Evolutionary conservation across 2,329 filamentous ascomycete species (phyloP), one percentile per base, ranked within the genome.

Genomic region (Didymella glomerata): DNA sequence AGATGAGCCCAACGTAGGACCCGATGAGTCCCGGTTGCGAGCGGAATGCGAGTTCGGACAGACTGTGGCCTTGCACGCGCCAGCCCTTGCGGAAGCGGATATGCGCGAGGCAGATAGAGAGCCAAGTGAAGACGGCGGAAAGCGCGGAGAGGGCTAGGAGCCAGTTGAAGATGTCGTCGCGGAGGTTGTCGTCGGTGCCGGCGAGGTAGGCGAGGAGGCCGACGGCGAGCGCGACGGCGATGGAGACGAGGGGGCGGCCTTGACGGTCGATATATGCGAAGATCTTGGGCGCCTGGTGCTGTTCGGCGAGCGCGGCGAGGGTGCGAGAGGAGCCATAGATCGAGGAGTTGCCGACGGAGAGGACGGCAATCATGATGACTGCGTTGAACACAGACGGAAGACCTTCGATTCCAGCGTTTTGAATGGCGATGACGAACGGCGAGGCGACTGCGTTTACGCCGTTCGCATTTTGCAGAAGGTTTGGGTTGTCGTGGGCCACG

Each of bases 311-410:
- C 3, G 93, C 93, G 25, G 93, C 92, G 8, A 98, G 86, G 2
- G 93, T 97, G 68, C 94, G 88, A 1, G 92, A 96, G 24, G 92
- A 94, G 34, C 93, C 94, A 70, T 96, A 98, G 60, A 97, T 89
- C 61, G 93, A 89, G 7, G 92, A 94, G 78, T 97, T 97, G 57
- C 93, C 93, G 60, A 97, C 93, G 0, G 92, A 96, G 22, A 97
- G 81, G 22, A 97, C 93, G 20, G 93, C 90, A 62, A 96, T 87
- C 72, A 97, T 87, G 75, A 97, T 97, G 61, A 97, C 92, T n/a
- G 87, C 88, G 77, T 98, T 97, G 90, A 97, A 96, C 53, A 97
- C 85, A 0, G 90, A 93, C 2, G 92, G 92, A 2, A 97, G 85
- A 2, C 90, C 88, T 41, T 86, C 80, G 68, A 97, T 96, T 9